Percentiles rank a stretch among this genome's conserved stretches.
Evolutionary conservation across 257 asterid genomes (phyloP).

Genomic region (Solanum appendiculatum): DNA sequence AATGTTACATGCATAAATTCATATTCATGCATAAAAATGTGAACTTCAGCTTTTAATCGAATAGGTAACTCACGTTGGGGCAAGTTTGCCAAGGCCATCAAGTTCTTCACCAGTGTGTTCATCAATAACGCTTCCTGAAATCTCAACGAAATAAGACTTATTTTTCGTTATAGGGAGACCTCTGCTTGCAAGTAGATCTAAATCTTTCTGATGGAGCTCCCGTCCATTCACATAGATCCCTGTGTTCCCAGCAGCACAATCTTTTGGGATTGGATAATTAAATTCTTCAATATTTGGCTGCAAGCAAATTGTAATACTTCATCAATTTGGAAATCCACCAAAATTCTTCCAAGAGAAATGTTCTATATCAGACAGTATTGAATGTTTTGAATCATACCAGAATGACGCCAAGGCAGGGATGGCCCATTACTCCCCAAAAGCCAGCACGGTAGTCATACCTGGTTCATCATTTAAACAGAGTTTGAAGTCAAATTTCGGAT

Average conservation of each 20-base stretch:
- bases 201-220: conserved; percentile 78
- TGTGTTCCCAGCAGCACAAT: conserved; percentile 84
- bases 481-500: neutral
- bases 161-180: conserved; percentile 64
- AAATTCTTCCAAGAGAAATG: neutral
- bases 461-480: neutral
- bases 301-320: conserved; percentile 6
- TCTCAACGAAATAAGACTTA: conserved; percentile 59
- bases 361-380: neutral
- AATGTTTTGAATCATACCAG: conserved; percentile 54
- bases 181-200: conserved; percentile 67
- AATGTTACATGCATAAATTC: neutral
- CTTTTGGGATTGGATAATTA: conserved; percentile 50
- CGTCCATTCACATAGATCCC: conserved; percentile 77
- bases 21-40: neutral
- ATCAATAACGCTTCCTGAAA: conserved; percentile 72
- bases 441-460: conserved; percentile 92
- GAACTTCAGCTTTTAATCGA: neutral
- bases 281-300: conserved; percentile 95
- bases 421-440: conserved; percentile 98
- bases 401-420: conserved; percentile 79
- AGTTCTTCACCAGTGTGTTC: conserved; percentile 81
- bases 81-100: conserved; percentile 87
- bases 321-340: neutral
- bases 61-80: conserved; percentile 72